phyloP scores from a whole-genome alignment of 306 rosid genomes.

The Fagus sylvatica region DNA sequence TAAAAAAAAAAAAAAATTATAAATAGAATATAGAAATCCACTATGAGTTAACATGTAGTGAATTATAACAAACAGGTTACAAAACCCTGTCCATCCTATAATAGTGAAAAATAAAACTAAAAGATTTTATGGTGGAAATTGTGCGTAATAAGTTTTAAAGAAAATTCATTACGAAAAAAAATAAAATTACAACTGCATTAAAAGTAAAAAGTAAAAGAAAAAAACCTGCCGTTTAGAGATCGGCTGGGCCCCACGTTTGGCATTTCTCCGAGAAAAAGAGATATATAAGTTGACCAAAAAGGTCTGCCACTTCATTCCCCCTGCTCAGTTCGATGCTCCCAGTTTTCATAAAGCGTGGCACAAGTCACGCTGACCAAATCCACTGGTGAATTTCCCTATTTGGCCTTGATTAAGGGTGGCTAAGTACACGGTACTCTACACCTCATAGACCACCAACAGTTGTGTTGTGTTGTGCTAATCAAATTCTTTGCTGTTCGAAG shows the following conservation, averaged over 20 bases:
- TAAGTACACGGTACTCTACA: neutral
- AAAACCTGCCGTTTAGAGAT: neutral
- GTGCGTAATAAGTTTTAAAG: too few relatives aligned
- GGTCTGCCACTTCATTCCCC: neutral
- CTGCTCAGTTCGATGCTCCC: neutral
- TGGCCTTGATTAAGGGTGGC: neutral
- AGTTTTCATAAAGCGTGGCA: neutral
- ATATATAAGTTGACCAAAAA: neutral
- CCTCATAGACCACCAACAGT: neutral
- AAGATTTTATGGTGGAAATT: too few relatives aligned
- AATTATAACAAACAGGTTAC: too few relatives aligned
- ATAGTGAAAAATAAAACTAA: too few relatives aligned
- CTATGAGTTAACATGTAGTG: too few relatives aligned
- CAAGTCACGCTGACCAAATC: constrained; percentile 13
- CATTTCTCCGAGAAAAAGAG: neutral
- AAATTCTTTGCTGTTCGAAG: neutral
- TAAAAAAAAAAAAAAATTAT: too few relatives aligned
- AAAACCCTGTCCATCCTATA: too few relatives aligned
- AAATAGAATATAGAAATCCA: too few relatives aligned
- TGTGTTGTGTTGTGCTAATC: neutral
- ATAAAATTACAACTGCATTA: neutral
- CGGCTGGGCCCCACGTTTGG: neutral
- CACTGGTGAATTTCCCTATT: neutral
- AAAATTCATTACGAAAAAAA: too few relatives aligned
- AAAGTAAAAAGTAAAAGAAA: neutral